Percentiles rank a stretch among this genome's conserved stretches.
Evolutionary conservation across 495 filamentous ascomycete genomes (phyloP).

Genomic region (Aspergillus haitiensis): DNA sequence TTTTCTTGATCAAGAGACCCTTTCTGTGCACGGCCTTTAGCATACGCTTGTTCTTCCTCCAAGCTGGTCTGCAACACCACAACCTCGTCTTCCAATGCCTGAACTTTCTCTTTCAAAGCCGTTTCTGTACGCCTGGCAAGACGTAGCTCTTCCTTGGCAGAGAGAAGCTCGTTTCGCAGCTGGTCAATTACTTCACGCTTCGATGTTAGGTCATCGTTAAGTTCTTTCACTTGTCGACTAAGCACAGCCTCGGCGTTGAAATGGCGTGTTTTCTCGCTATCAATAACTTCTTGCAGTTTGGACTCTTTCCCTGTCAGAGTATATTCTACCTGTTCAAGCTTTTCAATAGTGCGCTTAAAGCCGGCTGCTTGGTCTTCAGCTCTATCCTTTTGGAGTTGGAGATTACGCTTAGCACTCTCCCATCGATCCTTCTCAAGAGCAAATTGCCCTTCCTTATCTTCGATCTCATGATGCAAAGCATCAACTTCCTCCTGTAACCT

Average conservation of each 20-base stretch:
- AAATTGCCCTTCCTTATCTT: constrained; percentile 70
- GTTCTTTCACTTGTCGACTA: constrained; percentile 56
- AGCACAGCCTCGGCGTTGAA: constrained; percentile 56
- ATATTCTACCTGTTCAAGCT: constrained; percentile 67
- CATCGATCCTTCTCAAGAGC: constrained; percentile 70
- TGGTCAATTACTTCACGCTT: constrained; percentile 56
- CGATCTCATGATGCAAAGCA: constrained; percentile 67
- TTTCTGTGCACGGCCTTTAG: constrained; percentile 54
- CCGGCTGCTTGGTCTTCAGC: constrained; percentile 67
- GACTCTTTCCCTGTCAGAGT: constrained; percentile 62
- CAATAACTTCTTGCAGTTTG: constrained; percentile 62
- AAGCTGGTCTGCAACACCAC: constrained; percentile 71
- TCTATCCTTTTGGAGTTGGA: constrained; percentile 65
- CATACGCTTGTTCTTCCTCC: constrained; percentile 71
- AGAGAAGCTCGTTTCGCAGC: constrained; percentile 57
- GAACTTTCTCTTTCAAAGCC: constrained; percentile 63
- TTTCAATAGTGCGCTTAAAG: constrained; percentile 71
- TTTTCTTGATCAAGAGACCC: constrained; percentile 47
- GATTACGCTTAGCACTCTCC: constrained; percentile 61
- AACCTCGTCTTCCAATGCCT: constrained; percentile 78
- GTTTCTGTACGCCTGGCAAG: constrained; percentile 64
- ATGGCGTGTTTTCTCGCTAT: constrained; percentile 59
- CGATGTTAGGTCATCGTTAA: constrained; percentile 55
- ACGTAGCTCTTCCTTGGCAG: constrained; percentile 66
- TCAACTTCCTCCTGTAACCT: constrained; percentile 66